Base-by-base conservation (phyloP, 805 yeast species). In the Saccharomycopsis fibuligera region DNA sequence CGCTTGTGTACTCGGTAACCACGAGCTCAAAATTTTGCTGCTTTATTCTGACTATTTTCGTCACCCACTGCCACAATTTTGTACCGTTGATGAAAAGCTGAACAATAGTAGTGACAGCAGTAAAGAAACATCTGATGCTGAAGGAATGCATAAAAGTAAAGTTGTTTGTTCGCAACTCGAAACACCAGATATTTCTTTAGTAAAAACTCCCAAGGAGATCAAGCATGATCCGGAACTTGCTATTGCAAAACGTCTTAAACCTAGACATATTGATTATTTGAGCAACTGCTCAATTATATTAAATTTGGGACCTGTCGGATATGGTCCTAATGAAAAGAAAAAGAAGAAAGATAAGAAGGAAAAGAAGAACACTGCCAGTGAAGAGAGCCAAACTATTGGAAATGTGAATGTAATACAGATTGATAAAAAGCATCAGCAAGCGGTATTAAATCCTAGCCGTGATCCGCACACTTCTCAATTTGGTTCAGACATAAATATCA, bases 1-100 rank as follows among this genome's bases (percentile, higher is more conserved):
- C 14, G 79, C 77, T 47, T 89, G 96, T 60, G 78, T 90, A 2
- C 67, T 93, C 50, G 97, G 98, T 0, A 90, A 90, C 67, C 96
- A 91, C 63, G 98, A 90, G 64, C 72, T 82, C 53, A 81, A 79
- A 52, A 75, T 84, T 9, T 60, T 90, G 55, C 73, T 79, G 47
- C 67, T 81, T 58, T 87, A 87, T 59, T 78, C 82, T 22, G 76
- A 66, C 51, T 73, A 68, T 57, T 89, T 79, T 62, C 74, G 75
- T 23, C 64, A 79, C 48, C 57, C 57, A 36, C 57, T 62, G 27
- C 69, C 74, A 21, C 55, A 48, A 38, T 62, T 67, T 54, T 57
- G 48, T 14, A 50, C 54, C 44, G 44, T 12, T 29, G n/a, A n/a
- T n/a, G n/a, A n/a, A n/a, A n/a, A n/a, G n/a, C n/a, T n/a, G n/a